phyloP scores from a whole-genome alignment of 768 basidiomycete species.

The Trichaptum fuscoviolaceum region DNA sequence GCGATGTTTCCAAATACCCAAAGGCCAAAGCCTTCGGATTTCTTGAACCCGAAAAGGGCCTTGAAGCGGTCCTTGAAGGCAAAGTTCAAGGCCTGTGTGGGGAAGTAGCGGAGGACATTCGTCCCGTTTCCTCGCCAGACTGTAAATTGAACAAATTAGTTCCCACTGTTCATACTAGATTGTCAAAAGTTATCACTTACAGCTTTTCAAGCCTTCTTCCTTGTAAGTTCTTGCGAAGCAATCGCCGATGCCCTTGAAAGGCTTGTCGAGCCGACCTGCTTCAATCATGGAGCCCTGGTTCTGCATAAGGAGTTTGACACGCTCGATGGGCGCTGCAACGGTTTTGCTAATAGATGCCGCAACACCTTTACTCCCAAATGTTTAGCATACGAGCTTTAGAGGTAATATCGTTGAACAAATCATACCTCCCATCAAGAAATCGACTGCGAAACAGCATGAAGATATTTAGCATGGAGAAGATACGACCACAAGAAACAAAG shows the following conservation, averaged over 20 bases:
- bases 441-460: constrained; percentile 17
- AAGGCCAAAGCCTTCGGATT: constrained; percentile 29
- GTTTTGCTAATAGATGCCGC: constrained; percentile 34
- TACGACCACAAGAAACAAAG: background rate
- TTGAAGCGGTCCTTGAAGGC: constrained; percentile 44
- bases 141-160: constrained; percentile 11
- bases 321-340: constrained; percentile 35
- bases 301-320: constrained; percentile 35
- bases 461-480: too few species aligned
- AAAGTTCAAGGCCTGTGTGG: constrained; percentile 42
- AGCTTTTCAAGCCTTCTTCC: constrained; percentile 33
- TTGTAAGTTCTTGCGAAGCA: constrained; percentile 29
- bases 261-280: constrained; percentile 29
- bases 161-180: background rate
- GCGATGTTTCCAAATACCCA: constrained; percentile 38
- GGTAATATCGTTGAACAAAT: constrained; percentile 6
- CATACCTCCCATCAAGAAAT: constrained; percentile 34
- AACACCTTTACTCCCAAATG: background rate
- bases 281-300: constrained; percentile 30
- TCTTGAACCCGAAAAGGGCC: constrained; percentile 30
- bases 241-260: constrained; percentile 31
- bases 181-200: constrained; percentile 21
- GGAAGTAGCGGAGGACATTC: constrained; percentile 41
- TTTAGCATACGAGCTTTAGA: background rate
- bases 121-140: constrained; percentile 43